Conservation (phyloP, 1,284 basidiomycete species). For the Jaminaea rosea region DNA sequence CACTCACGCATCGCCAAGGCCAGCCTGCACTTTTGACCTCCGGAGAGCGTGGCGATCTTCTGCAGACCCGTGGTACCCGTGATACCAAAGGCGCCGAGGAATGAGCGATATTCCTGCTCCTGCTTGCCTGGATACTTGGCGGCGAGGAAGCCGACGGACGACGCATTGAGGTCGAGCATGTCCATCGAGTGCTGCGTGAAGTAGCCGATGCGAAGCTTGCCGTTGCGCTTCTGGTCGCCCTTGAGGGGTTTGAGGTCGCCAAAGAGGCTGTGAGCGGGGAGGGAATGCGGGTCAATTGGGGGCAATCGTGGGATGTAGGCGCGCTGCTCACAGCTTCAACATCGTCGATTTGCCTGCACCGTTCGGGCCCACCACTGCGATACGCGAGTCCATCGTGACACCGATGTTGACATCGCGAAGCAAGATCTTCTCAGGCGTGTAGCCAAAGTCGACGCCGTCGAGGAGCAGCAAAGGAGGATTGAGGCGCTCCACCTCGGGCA, state of each 20-base stretch:
- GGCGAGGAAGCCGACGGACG: conserved; percentile 84
- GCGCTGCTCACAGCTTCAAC: too few species aligned
- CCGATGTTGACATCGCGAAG: conserved; percentile 79
- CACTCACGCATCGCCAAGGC: conserved; percentile 91
- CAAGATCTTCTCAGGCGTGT: conserved; percentile 69
- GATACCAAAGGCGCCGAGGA: conserved; percentile 97
- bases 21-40: conserved; percentile 93
- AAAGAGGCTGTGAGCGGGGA: conserved; percentile 46
- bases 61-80: conserved; percentile 94
- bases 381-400: conserved; percentile 47
- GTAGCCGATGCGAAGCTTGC: conserved; percentile 60
- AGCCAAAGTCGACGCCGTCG: conserved; percentile 84
- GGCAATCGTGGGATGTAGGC: background rate
- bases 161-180: conserved; percentile 68
- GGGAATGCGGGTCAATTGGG: background rate
- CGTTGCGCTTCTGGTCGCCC: conserved; percentile 82
- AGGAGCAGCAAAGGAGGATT: conserved; percentile 92
- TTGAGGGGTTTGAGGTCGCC: conserved; percentile 72
- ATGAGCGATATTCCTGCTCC: conserved; percentile 89
- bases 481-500: conserved; percentile 59
- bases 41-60: conserved; percentile 55
- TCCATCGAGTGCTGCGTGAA: conserved; percentile 85
- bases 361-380: conserved; percentile 42
- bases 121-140: conserved; percentile 84
- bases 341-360: conserved; percentile 64